These are phyloP conservation scores for Linum usitatissimum DNA, from an alignment of 345 rosid species.

Conservation along the genomic window DNA sequence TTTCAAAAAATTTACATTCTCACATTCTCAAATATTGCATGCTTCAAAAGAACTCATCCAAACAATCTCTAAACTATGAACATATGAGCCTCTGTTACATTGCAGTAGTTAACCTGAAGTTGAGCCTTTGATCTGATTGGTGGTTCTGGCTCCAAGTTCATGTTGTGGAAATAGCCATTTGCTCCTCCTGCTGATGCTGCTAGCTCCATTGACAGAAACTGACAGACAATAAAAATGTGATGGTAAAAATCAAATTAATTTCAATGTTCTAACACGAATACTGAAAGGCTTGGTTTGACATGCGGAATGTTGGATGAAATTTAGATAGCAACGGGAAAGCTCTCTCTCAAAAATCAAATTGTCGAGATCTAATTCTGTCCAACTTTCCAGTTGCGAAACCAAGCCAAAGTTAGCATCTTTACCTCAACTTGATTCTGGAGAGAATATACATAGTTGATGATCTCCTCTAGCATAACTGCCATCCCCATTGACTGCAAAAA, in stretches of 20 bases:
- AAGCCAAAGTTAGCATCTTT: neutral
- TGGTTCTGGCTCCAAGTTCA: conserved; percentile 14
- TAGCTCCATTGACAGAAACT: conserved; percentile 53
- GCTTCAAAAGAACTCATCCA: too few relatives aligned
- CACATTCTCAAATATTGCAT: neutral
- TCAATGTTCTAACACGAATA: neutral
- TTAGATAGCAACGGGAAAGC: too few relatives aligned
- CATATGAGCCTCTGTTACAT: neutral
- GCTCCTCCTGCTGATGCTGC: conserved; percentile 24
- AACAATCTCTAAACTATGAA: too few relatives aligned
- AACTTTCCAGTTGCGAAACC: too few relatives aligned
- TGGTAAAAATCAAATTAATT: neutral
- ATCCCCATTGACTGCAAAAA: conserved; percentile 24
- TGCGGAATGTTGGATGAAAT: too few relatives aligned
- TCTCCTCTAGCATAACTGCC: conserved; percentile 28
- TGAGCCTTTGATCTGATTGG: conserved; percentile 8
- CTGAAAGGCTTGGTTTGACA: too few relatives aligned
- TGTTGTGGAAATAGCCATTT: conserved; percentile 16
- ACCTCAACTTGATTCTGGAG: conserved; percentile 30
- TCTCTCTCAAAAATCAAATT: too few relatives aligned
- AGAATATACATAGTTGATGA: conserved; percentile 27
- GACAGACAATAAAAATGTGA: neutral
- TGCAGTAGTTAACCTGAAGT: conserved; percentile 14
- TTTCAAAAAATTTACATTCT: too few relatives aligned
- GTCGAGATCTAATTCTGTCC: too few relatives aligned